Evolutionary conservation across 2,329 filamentous ascomycete species (phyloP).

Genomic region (Gremmenia infestans): DNA sequence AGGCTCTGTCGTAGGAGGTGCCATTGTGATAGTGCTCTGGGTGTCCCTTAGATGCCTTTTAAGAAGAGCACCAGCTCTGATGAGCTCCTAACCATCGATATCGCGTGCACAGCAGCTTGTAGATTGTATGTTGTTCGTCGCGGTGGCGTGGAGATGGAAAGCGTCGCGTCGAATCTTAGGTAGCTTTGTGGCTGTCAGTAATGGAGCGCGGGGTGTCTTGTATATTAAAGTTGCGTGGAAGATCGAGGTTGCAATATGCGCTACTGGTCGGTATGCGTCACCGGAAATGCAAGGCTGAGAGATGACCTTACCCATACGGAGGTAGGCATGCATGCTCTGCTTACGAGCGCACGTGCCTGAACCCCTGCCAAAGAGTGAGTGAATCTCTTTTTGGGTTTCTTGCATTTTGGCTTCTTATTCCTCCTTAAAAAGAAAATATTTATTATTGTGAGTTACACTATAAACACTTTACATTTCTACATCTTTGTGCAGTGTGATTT

Average conservation of each 20-base stretch:
- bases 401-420: not conserved
- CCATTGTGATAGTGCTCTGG: slow-evolving; percentile 3
- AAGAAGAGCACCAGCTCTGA: slow-evolving; percentile 5
- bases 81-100: slow-evolving; percentile 3
- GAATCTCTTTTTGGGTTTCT: not conserved
- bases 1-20: not conserved
- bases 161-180: not conserved
- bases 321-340: not conserved
- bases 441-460: no score
- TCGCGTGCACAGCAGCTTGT: not conserved
- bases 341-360: not conserved
- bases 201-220: not conserved
- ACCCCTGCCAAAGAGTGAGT: not conserved
- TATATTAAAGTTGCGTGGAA: not conserved
- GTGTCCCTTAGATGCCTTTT: slow-evolving; percentile 1
- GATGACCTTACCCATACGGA: not conserved
- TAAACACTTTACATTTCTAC: no score
- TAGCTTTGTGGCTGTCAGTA: not conserved
- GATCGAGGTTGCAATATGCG: not conserved
- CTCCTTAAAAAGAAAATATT: no score
- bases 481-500: no score
- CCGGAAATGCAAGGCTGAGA: not conserved
- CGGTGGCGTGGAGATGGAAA: no score
- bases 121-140: no score
- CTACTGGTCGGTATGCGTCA: not conserved